A percentile compares a stretch with the other conserved stretches of the same genome.
Evolutionary conservation across 148 eudicot genomes (phyloP).

Genomic region (Chenopodium suecicum): DNA sequence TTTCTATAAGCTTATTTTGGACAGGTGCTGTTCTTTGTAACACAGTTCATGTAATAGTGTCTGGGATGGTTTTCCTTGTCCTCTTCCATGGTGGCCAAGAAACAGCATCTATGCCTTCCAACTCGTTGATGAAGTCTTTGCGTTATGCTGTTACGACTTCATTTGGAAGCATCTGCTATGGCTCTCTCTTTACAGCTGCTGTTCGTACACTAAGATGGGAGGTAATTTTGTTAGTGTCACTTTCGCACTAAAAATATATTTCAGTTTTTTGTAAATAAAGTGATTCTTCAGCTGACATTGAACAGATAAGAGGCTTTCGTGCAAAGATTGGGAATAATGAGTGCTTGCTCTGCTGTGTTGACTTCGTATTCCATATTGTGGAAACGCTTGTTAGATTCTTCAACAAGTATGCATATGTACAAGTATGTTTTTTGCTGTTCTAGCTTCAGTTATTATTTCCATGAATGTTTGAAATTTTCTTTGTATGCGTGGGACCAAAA

Average conservation of each 20-base stretch:
- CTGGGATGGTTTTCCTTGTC: constrained; percentile 94
- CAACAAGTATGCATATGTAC: constrained; percentile 95
- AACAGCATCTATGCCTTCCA: constrained; percentile 79
- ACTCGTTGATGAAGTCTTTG: constrained; percentile 67
- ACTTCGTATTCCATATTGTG: constrained; percentile 87
- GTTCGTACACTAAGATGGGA: constrained; percentile 92
- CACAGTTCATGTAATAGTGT: constrained; percentile 92
- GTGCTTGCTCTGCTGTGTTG: constrained; percentile 91
- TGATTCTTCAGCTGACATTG: constrained; percentile 21
- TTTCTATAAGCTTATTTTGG: constrained; percentile 91
- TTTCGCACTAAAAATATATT: background rate
- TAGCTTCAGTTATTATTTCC: background rate
- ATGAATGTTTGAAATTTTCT: background rate
- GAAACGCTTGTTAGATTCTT: constrained; percentile 95
- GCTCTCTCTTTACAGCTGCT: constrained; percentile 97
- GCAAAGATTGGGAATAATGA: constrained; percentile 92
- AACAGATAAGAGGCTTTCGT: constrained; percentile 87
- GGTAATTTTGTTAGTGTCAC: constrained; percentile 38
- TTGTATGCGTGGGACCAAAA: background rate
- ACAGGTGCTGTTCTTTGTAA: constrained; percentile 98
- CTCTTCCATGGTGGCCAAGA: constrained; percentile 87
- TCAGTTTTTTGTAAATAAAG: background rate
- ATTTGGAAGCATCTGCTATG: constrained; percentile 97
- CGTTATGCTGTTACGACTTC: constrained; percentile 86
- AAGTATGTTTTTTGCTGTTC: constrained; percentile 43